phyloP scores from a whole-genome alignment of 805 yeast genomes.

The Wickerhamomyces xylosicus region DNA sequence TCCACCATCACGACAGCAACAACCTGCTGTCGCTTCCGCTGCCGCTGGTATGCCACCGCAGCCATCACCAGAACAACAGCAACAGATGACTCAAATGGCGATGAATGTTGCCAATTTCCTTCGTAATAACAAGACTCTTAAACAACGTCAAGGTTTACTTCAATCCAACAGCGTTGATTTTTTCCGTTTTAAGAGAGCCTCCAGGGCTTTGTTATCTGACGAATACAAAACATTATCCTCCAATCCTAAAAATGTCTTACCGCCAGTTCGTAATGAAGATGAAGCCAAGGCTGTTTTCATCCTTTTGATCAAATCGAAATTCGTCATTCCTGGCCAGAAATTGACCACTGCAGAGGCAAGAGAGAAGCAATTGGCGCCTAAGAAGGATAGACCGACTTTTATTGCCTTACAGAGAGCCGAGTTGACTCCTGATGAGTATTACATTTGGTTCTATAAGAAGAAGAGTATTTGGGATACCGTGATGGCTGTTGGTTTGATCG shows the following conservation, averaged over 20 bases:
- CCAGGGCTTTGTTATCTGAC: conserved; percentile 64
- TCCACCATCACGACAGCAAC: no score
- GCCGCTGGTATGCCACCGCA: not conserved
- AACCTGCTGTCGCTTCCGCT: no score
- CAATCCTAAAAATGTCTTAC: conserved; percentile 36
- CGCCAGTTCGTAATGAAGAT: conserved; percentile 37
- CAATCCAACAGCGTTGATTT: conserved; percentile 68
- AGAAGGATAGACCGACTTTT: conserved; percentile 53
- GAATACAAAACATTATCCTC: conserved; percentile 50
- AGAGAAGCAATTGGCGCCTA: conserved; percentile 51
- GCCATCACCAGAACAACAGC: conserved; percentile 5
- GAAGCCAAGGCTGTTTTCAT: conserved; percentile 58
- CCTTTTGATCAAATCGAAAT: conserved; percentile 56
- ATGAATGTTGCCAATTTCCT: conserved; percentile 62
- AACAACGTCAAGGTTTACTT: conserved; percentile 73
- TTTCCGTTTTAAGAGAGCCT: conserved; percentile 77
- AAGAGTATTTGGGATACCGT: conserved; percentile 37
- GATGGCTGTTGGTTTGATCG: conserved; percentile 31
- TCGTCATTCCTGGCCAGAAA: conserved; percentile 70
- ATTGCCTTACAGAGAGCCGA: conserved; percentile 46
- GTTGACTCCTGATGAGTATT: conserved; percentile 58
- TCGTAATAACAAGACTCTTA: conserved; percentile 55
- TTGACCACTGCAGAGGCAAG: conserved; percentile 59
- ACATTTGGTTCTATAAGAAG: conserved; percentile 74
- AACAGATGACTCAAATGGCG: conserved; percentile 38